Evolutionary conservation across 2,329 filamentous ascomycete species (phyloP).

Genomic region (Colletotrichum lupini): DNA sequence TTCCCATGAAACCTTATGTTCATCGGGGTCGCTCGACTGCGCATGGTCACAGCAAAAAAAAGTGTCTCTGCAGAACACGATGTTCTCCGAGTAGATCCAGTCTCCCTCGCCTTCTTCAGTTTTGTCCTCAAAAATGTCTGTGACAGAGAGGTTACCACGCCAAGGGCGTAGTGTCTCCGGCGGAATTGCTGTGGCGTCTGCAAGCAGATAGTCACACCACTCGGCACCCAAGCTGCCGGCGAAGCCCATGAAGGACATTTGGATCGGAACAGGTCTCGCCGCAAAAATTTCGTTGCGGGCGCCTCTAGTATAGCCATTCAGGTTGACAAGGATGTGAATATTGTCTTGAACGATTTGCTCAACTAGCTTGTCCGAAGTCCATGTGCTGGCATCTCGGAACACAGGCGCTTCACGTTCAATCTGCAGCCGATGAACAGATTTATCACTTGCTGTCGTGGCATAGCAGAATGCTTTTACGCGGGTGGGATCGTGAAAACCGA

Average conservation of each 20-base stretch:
- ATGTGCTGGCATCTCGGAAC: slow-evolving; percentile 88
- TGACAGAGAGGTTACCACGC: slow-evolving; percentile 78
- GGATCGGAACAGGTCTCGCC: slow-evolving; percentile 90
- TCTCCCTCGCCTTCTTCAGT: slow-evolving; percentile 76
- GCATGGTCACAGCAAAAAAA: slow-evolving; percentile 99
- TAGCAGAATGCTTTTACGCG: slow-evolving; percentile 92
- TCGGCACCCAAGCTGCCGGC: slow-evolving; percentile 95
- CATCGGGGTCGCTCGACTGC: slow-evolving; percentile 83
- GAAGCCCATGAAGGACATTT: slow-evolving; percentile 99
- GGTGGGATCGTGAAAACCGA: slow-evolving; percentile 83
- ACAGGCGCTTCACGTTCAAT: slow-evolving; percentile 93
- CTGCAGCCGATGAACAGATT: slow-evolving; percentile 87
- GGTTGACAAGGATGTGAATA: slow-evolving; percentile 94
- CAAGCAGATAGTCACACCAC: slow-evolving; percentile 98
- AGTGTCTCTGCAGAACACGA: slow-evolving; percentile 92
- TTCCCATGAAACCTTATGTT: slow-evolving; percentile 79
- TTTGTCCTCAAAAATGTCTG: slow-evolving; percentile 75
- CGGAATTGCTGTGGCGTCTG: slow-evolving; percentile 89
- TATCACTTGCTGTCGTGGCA: slow-evolving; percentile 91
- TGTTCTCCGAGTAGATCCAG: slow-evolving; percentile 97
- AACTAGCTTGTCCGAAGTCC: slow-evolving; percentile 86
- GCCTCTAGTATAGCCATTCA: slow-evolving; percentile 98
- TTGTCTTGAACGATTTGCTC: slow-evolving; percentile 87
- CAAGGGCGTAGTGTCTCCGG: slow-evolving; percentile 82
- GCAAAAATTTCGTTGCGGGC: slow-evolving; percentile 98